Conservation (phyloP, 2,329 filamentous ascomycete species). For the Xylariaceae sp. region DNA sequence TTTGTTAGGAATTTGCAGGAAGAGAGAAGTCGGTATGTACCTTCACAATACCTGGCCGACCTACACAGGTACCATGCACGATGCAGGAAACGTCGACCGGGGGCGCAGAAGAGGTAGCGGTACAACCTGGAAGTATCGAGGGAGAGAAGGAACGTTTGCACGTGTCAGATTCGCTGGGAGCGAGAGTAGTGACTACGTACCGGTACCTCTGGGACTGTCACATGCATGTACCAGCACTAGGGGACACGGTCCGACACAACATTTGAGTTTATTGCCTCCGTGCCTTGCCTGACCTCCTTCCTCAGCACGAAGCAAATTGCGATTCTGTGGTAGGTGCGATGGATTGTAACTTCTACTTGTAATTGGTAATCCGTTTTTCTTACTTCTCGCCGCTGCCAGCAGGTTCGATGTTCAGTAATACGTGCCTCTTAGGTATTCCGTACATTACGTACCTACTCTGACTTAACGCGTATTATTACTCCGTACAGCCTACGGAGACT, state of each 20-base stretch:
- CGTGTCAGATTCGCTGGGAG: background rate
- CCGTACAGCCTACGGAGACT: background rate
- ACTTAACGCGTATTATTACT: background rate
- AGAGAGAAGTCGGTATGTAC: background rate
- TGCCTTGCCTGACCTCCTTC: background rate
- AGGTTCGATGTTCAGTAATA: too few species aligned
- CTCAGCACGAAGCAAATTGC: too few species aligned
- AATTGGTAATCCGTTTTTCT: too few species aligned
- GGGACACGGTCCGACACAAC: background rate
- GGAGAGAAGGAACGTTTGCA: background rate
- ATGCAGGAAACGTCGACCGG: too few species aligned
- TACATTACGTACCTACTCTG: too few species aligned
- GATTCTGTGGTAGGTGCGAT: too few species aligned
- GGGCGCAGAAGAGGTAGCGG: background rate
- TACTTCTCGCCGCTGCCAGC: too few species aligned
- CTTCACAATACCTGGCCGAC: too few species aligned
- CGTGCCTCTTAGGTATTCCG: too few species aligned
- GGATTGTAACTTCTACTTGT: too few species aligned
- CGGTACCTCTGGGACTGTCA: background rate
- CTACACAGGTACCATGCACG: too few species aligned
- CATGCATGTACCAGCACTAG: background rate
- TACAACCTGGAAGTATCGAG: background rate
- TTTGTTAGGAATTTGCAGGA: background rate
- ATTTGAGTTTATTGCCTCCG: background rate
- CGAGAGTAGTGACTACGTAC: background rate